Percentiles rank a stretch among this genome's conserved stretches.
These are phyloP conservation scores for Lotmaria passim DNA, from an alignment of 208 protist species.

Conservation along the genomic window DNA sequence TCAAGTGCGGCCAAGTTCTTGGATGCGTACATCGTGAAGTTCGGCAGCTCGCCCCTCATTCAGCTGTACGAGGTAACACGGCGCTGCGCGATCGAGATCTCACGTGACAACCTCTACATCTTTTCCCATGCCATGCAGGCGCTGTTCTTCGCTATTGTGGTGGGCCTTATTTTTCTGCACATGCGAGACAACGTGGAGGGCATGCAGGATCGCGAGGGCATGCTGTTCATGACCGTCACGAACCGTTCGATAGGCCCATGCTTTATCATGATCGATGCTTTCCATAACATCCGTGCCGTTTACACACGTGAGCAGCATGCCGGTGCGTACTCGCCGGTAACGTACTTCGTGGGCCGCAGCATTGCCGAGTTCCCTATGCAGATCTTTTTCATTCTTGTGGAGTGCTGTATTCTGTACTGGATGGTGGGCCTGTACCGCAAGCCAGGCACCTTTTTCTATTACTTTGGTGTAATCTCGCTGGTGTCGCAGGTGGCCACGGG, in stretches of 20 bases:
- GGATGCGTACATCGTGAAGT: conserved; percentile 49
- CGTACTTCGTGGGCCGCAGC: conserved; percentile 50
- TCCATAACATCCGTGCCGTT: conserved; percentile 46
- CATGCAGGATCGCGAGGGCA: conserved; percentile 61
- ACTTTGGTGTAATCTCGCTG: conserved; percentile 48
- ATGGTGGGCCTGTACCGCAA: conserved; percentile 49
- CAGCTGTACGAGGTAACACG: conserved; percentile 62
- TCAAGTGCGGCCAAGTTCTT: conserved; percentile 52
- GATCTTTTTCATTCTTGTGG: conserved; percentile 46
- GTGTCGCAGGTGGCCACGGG: conserved; percentile 50
- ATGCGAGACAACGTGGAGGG: conserved; percentile 48
- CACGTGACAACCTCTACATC: conserved; percentile 48
- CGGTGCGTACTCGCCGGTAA: conserved; percentile 65
- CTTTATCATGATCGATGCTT: conserved; percentile 62
- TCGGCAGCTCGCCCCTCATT: conserved; percentile 44
- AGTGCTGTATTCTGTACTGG: conserved; percentile 73
- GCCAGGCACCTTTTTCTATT: conserved; percentile 65
- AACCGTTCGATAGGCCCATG: conserved; percentile 61
- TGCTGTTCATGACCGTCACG: conserved; percentile 70
- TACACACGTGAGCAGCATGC: conserved; percentile 72
- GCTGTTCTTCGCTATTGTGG: conserved; percentile 62
- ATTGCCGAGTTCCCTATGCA: conserved; percentile 63
- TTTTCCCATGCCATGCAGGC: conserved; percentile 51
- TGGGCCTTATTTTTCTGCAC: conserved; percentile 76
- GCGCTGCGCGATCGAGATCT: conserved; percentile 44